phyloP scores from a whole-genome alignment of 371 early-diverging fungal species.

The Coemansia sp. region DNA sequence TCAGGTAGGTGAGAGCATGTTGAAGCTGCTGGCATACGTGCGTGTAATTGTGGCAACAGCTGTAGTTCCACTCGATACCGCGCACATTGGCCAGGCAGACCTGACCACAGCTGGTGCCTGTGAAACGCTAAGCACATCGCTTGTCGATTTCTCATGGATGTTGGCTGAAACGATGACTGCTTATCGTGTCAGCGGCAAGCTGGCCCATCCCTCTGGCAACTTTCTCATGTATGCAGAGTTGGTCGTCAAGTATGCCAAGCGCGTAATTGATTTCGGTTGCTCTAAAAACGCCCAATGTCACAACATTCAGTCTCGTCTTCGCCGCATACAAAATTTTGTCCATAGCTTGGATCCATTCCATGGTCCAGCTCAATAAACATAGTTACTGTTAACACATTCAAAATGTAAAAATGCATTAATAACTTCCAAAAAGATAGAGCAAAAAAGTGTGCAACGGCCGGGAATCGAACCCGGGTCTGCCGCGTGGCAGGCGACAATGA shows the following conservation, averaged over 20 bases:
- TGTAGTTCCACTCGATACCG: constrained; percentile 13
- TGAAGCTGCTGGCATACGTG: constrained; percentile 26
- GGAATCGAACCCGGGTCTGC: constrained; percentile 44
- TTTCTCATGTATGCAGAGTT: constrained; percentile 29
- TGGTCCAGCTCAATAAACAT: background rate
- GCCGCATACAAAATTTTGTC: constrained; percentile 24
- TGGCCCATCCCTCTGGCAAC: constrained; percentile 24
- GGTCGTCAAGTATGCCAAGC: constrained; percentile 28
- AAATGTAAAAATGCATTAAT: background rate
- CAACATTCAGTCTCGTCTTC: constrained; percentile 10
- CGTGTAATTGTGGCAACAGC: constrained; percentile 12
- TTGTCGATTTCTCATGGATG: constrained; percentile 41
- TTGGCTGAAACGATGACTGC: constrained; percentile 37
- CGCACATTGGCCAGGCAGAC: constrained; percentile 4
- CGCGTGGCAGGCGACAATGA: constrained; percentile 42
- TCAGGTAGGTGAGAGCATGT: constrained; percentile 27
- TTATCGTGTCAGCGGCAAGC: constrained; percentile 19
- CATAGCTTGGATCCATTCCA: background rate
- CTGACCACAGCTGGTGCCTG: constrained; percentile 4
- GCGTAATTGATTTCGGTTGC: constrained; percentile 32
- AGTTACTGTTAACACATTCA: background rate
- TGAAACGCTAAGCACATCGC: constrained; percentile 30
- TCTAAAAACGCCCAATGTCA: background rate
- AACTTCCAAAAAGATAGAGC: background rate
- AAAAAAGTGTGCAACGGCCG: constrained; percentile 31